These are phyloP conservation scores for Mycena pura DNA, from an alignment of 768 basidiomycete species.

Conservation along the genomic window DNA sequence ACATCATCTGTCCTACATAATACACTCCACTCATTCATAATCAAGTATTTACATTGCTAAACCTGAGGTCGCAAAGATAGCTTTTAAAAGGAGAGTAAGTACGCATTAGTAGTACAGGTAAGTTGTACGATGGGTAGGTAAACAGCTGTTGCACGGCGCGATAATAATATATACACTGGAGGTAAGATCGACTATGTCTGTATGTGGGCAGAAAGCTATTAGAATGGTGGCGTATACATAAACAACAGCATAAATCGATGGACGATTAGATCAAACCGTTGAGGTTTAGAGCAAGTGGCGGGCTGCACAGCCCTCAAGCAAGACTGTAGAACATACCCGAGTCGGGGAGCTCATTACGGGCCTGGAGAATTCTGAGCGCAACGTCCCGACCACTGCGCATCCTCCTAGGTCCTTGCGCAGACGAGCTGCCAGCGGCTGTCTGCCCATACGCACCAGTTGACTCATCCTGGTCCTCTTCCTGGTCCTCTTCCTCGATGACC, in stretches of 20 bases:
- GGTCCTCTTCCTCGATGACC: constrained; percentile 41
- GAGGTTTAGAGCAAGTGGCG: not conserved
- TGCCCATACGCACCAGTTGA: constrained; percentile 33
- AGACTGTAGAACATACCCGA: constrained; percentile 86
- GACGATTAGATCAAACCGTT: constrained; percentile 2
- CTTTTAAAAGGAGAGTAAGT: constrained; percentile 15
- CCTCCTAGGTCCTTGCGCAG: constrained; percentile 40
- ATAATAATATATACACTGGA: constrained; percentile 13
- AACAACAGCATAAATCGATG: constrained; percentile 14
- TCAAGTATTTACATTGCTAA: no score
- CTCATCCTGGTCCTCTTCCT: constrained; percentile 53
- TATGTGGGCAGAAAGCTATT: constrained; percentile 29
- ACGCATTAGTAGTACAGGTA: constrained; percentile 27
- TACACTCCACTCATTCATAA: constrained; percentile 17
- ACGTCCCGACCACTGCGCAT: constrained; percentile 60
- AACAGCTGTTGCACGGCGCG: not conserved
- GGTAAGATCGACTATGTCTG: constrained; percentile 13
- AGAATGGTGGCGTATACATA: constrained; percentile 31
- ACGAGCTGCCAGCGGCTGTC: constrained; percentile 26
- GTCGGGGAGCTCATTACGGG: constrained; percentile 69
- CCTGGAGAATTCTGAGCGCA: constrained; percentile 74
- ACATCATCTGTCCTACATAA: not conserved
- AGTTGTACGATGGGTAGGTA: not conserved
- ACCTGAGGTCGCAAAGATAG: no score
- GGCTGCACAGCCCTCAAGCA: constrained; percentile 41